A percentile compares a stretch with the other conserved stretches of the same genome.
phyloP scores from a whole-genome alignment of 2,329 filamentous ascomycete species.

The Sporothrix phasma region DNA sequence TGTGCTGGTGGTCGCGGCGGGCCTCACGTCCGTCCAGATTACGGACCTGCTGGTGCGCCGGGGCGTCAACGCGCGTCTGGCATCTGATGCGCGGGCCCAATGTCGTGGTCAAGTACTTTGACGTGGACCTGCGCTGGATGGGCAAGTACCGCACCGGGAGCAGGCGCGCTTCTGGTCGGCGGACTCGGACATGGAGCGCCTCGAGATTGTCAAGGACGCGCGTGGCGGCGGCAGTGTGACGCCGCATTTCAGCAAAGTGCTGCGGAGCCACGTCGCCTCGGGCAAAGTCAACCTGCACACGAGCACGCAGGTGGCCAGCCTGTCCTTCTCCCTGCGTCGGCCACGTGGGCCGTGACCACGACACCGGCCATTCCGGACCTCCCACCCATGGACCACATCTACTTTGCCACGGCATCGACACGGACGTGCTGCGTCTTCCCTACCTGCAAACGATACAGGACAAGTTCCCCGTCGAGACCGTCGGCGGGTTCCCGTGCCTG shows the following conservation, averaged over 20 bases:
- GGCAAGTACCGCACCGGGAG: conserved; percentile 67
- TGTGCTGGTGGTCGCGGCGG: conserved; percentile 63
- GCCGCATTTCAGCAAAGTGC: conserved; percentile 54
- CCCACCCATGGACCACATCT: conserved; percentile 56
- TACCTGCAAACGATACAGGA: conserved; percentile 50
- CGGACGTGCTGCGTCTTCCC: conserved; percentile 50
- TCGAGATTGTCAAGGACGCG: conserved; percentile 54
- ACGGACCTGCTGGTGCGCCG: conserved; percentile 54
- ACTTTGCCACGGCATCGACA: conserved; percentile 67
- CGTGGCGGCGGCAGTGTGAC: conserved; percentile 70
- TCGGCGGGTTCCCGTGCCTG: conserved; percentile 60
- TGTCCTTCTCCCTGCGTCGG: conserved; percentile 20
- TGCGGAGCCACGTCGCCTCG: conserved; percentile 47
- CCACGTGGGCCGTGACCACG: conserved; percentile 36
- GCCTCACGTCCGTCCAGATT: conserved; percentile 66
- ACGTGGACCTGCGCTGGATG: conserved; percentile 68
- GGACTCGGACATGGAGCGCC: conserved; percentile 58
- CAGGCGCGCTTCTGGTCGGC: conserved; percentile 70
- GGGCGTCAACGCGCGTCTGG: conserved; percentile 58
- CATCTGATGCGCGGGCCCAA: conserved; percentile 53
- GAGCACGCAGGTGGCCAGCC: neutral
- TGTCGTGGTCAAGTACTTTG: conserved; percentile 60
- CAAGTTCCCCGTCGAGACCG: conserved; percentile 50
- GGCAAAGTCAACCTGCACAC: conserved; percentile 47
- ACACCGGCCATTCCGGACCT: conserved; percentile 42